These are phyloP conservation scores for Hanseniaspora osmophila DNA, from an alignment of 805 yeast genomes.

Conservation along the genomic window DNA sequence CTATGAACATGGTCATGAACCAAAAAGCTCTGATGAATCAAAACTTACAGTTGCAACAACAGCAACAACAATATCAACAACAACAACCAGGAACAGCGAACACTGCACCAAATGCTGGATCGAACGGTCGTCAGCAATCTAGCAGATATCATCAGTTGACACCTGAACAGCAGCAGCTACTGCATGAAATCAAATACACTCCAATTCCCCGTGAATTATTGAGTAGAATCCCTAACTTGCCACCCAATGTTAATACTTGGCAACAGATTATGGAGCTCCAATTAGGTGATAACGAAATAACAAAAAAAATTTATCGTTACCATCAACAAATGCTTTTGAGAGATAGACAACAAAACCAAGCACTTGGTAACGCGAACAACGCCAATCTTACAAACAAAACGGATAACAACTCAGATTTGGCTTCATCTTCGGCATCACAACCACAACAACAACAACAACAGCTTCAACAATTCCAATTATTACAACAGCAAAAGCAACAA, in stretches of 20 bases:
- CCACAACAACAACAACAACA: constrained; percentile 26
- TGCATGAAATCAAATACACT: constrained; percentile 38
- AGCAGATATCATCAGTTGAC: constrained; percentile 9
- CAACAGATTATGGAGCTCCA: constrained; percentile 53
- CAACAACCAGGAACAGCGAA: neutral
- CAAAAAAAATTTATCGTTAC: constrained; percentile 53
- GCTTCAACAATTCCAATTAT: constrained; percentile 14
- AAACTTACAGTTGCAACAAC: constrained; percentile 39
- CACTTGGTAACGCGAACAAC: constrained; percentile 4
- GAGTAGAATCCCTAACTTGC: constrained; percentile 57
- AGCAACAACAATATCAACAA: constrained; percentile 26
- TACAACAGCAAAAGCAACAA: constrained; percentile 1
- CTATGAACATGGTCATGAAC: constrained; percentile 15
- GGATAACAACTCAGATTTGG: constrained; percentile 8
- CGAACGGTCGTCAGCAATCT: neutral
- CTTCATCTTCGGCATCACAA: constrained; percentile 10
- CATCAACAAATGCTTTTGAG: constrained; percentile 45
- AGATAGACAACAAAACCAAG: constrained; percentile 31
- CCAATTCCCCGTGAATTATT: constrained; percentile 63
- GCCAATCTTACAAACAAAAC: constrained; percentile 4
- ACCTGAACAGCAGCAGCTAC: constrained; percentile 27
- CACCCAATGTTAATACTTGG: constrained; percentile 74
- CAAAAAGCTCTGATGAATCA: constrained; percentile 30
- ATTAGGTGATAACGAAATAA: constrained; percentile 41
- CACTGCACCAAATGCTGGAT: constrained; percentile 2